A percentile compares a stretch with the other conserved stretches of the same genome.
These are phyloP conservation scores for Elymus sibiricus DNA, from an alignment of 176 grass and related monocot genomes.

Conservation along the genomic window DNA sequence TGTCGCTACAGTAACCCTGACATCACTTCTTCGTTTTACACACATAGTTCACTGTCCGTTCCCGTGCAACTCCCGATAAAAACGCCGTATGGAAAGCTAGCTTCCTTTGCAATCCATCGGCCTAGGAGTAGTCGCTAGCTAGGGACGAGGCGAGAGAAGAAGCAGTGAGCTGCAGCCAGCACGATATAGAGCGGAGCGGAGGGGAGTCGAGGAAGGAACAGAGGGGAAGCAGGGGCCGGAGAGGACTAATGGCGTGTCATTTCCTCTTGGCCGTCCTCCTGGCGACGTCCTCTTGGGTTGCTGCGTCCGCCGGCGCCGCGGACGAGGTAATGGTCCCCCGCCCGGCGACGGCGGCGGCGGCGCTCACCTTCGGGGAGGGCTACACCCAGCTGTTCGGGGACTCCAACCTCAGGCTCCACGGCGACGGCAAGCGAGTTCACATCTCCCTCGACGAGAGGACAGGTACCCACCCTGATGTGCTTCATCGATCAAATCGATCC, in stretches of 20 bases:
- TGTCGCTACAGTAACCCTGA: too few relatives aligned
- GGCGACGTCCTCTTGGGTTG: conserved; percentile 25
- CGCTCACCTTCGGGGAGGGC: conserved; percentile 67
- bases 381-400: conserved; percentile 93
- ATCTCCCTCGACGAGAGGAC: conserved; percentile 83
- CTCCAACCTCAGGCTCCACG: conserved; percentile 81
- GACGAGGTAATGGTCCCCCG: conserved; percentile 21
- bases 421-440: conserved; percentile 60
- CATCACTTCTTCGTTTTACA: too few relatives aligned
- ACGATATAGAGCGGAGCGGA: not conserved
- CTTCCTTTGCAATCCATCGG: conserved; percentile 31
- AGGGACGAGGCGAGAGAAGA: not conserved
- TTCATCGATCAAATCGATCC: not conserved
- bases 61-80: conserved; percentile 35
- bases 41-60: too few relatives aligned
- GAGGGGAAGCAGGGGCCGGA: not conserved
- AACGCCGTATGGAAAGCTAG: conserved; percentile 23
- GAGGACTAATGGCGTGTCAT: conserved; percentile 39
- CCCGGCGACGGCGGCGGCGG: conserved; percentile 5
- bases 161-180: not conserved
- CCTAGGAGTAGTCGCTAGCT: not conserved
- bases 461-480: conserved; percentile 23
- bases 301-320: conserved; percentile 7
- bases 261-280: not conserved
- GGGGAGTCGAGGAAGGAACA: not conserved